Evolutionary conservation across 495 filamentous ascomycete genomes (phyloP), one percentile per base, ranked within the genome.

Genomic region (Bombardia bombarda): DNA sequence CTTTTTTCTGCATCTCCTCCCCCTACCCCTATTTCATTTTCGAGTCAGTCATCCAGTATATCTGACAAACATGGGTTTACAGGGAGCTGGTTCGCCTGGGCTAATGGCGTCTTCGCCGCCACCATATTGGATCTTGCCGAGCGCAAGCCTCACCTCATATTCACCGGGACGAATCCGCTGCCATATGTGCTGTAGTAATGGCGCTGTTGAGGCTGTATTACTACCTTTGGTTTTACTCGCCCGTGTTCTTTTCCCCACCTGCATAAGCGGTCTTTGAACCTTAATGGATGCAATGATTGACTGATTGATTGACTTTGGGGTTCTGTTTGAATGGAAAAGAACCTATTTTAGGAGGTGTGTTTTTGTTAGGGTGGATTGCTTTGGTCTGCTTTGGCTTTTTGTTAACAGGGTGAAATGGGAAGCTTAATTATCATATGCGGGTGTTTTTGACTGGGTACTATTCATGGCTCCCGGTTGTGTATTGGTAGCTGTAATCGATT

Each of bases 1-100:
- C 7, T 7, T 14, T 14, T n/a, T n/a, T n/a, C n/a, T n/a, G n/a
- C n/a, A n/a, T n/a, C n/a, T n/a, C n/a, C n/a, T n/a, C n/a, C n/a
- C n/a, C n/a, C n/a, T n/a, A n/a, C n/a, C n/a, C n/a, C n/a, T n/a
- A n/a, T n/a, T n/a, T n/a, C n/a, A n/a, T n/a, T n/a, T n/a, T n/a
- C n/a, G n/a, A n/a, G n/a, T n/a, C n/a, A n/a, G n/a, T n/a, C n/a
- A n/a, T 14, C 1, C 1, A 12, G 1, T 20, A 7, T 2, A 12
- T 22, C 12, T 19, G 16, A 30, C n/a, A 40, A 16, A 21, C 10
- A 21, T 37, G 31, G 32, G 14, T 16, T 23, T n/a, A 20, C 32
- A 83, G 78, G 86, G 41, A 83, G 82, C 44, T 98, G 92, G 92
- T 97, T 98, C 60, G 86, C 92, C 10, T 97, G 90, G 92, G 92